Evolutionary conservation across 75 land plant species (phyloP).

Genomic region (Cunninghamia lanceolata): DNA sequence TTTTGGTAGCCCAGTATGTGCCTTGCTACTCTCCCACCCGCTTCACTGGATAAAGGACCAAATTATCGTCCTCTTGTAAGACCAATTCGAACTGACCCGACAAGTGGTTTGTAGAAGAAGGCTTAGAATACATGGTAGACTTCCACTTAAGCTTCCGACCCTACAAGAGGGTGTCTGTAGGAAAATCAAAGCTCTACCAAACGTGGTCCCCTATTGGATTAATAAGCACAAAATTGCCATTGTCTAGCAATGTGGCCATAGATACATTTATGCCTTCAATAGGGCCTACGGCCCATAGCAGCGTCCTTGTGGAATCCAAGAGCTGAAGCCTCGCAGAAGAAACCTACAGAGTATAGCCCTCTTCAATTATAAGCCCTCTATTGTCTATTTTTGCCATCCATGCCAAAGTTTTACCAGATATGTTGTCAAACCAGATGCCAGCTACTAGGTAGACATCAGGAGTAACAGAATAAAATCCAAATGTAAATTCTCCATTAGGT

Average conservation of each 20-base stretch:
- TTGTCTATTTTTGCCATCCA: constrained; percentile 28
- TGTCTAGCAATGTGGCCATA: background rate
- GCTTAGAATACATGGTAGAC: background rate
- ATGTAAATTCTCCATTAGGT: constrained; percentile 37
- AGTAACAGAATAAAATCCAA: constrained; percentile 29
- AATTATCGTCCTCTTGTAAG: background rate
- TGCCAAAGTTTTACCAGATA: constrained; percentile 30
- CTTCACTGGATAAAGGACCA: background rate
- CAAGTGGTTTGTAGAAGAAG: background rate
- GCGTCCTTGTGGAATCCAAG: background rate
- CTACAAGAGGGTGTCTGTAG: constrained; percentile 21
- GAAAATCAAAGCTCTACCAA: constrained; percentile 30
- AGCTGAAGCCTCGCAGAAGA: constrained; percentile 16
- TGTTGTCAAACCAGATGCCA: constrained; percentile 32
- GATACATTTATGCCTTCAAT: background rate
- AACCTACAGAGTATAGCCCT: constrained; percentile 17
- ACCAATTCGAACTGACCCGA: background rate
- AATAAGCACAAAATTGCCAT: background rate
- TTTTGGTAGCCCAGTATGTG: background rate
- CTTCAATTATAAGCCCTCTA: background rate
- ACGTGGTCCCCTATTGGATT: background rate
- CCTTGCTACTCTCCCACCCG: background rate
- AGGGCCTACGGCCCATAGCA: constrained; percentile 14
- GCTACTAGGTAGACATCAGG: constrained; percentile 18
- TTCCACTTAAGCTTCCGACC: constrained; percentile 14